These are phyloP conservation scores for Penicillium ucsense DNA, from an alignment of 495 filamentous ascomycete species.

Conservation along the genomic window DNA sequence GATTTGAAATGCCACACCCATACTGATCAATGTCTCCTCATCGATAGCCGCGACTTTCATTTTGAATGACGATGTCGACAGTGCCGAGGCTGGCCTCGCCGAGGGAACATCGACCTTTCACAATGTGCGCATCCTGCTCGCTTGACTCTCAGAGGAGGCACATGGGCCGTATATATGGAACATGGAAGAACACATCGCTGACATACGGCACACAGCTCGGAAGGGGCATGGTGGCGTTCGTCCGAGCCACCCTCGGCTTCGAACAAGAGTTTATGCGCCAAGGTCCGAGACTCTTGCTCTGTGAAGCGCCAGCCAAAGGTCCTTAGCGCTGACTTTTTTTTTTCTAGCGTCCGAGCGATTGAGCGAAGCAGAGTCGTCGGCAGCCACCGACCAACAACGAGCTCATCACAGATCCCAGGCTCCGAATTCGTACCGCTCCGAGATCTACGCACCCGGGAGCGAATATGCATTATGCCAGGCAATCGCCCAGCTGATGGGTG, in stretches of 20 bases:
- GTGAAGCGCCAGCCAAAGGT: conserved; percentile 1
- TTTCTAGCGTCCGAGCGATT: conserved; percentile 57
- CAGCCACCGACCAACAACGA: conserved; percentile 69
- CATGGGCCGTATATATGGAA: neutral
- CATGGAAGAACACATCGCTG: conserved; percentile 1
- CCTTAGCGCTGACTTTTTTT: conserved; percentile 6
- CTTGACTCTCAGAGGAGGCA: conserved; percentile 3
- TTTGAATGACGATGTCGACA: conserved; percentile 89
- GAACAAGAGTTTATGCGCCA: conserved; percentile 92
- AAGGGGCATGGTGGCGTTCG: conserved; percentile 70
- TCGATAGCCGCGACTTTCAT: conserved; percentile 50
- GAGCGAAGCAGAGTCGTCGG: conserved; percentile 65
- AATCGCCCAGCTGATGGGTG: conserved; percentile 79
- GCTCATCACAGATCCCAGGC: conserved; percentile 45
- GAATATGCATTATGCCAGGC: conserved; percentile 76
- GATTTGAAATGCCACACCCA: too few relatives aligned
- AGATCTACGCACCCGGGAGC: conserved; percentile 70
- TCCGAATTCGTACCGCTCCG: conserved; percentile 40
- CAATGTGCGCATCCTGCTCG: conserved; percentile 38
- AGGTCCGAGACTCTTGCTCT: conserved; percentile 30
- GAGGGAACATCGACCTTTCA: conserved; percentile 83
- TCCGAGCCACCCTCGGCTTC: conserved; percentile 80
- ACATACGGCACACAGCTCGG: conserved; percentile 48
- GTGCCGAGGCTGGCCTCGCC: conserved; percentile 65
- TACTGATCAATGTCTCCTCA: too few relatives aligned